Evolutionary conservation across 1,139 yeast genomes (phyloP).

Genomic region (Zygosaccharomyces sapae): DNA sequence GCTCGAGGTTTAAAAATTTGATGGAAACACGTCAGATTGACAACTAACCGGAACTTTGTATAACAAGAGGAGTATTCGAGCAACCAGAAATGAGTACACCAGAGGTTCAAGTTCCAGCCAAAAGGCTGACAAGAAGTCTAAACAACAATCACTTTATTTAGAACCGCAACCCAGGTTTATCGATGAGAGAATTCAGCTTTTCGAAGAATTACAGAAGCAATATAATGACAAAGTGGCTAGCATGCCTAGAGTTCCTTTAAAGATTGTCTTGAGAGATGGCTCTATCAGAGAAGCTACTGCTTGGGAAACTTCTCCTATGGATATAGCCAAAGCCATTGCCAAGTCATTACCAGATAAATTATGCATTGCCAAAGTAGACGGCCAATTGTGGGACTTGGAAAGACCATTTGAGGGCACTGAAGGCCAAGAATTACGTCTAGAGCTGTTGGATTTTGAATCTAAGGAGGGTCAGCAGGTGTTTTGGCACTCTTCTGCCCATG

Average conservation of each 20-base stretch:
- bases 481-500: conserved; percentile 99
- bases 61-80: too few species aligned
- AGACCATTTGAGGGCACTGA: conserved; percentile 76
- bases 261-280: conserved; percentile 85
- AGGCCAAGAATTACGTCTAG: conserved; percentile 44
- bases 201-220: conserved; percentile 75
- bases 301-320: conserved; percentile 88
- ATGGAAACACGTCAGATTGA: not conserved
- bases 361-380: conserved; percentile 87
- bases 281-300: conserved; percentile 70
- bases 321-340: conserved; percentile 78
- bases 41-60: too few species aligned
- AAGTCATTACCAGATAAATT: conserved; percentile 85
- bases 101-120: conserved; percentile 29
- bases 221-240: conserved; percentile 69
- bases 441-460: conserved; percentile 72
- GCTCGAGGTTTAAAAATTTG: conserved; percentile 7
- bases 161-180: conserved; percentile 82
- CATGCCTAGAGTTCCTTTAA: conserved; percentile 59
- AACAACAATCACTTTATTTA: conserved; percentile 44
- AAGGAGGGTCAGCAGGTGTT: conserved; percentile 93
- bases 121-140: conserved; percentile 27
- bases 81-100: conserved; percentile 21
- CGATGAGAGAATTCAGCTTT: conserved; percentile 71
- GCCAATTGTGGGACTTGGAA: conserved; percentile 89